Evolutionary conservation across 2,329 filamentous ascomycete genomes (phyloP), one percentile per base, ranked within the genome.

Genomic region (Hymenotorrendiella dingleyae): DNA sequence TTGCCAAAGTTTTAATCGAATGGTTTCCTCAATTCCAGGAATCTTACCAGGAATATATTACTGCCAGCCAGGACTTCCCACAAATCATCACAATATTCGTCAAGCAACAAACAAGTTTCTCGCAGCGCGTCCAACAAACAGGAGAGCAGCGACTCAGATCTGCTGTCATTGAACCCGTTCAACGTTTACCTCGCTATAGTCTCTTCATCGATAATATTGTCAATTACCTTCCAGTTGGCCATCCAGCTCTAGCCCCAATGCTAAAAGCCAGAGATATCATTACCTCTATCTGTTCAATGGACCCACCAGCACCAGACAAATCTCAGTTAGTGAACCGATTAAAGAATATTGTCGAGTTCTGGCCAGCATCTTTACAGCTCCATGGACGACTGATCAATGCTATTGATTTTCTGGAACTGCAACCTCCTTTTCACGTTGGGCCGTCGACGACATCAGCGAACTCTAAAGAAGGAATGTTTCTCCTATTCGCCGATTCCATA

Each of bases 171-270:
- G 93, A 98, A 64, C 93, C 93, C 2, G 90, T 98, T 0, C 93
- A 98, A 64, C 78, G 93, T 40, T 74, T 98, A 40, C 93, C 93
- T 20, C 83, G 93, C 20, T 98, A 98, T 67, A 96, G 88, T 58
- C 72, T 98, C 26, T 84, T 97, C 59, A 97, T 98, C 55, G 93
- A 98, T 67, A 90, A 94, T 58, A 96, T 98, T 59, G 78, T 93
- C 36, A 81, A 83, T 52, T 89, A 85, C 47, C 74, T 97, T 14
- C 90, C 91, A 4, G 78, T 90, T 38, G 81, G 85, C 7, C 90
- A 97, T 61, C 86, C 89, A 3, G 90, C 90, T 0, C 73, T 95
- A 40, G 83, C 85, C 53, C 74, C 76, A 3, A 82, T 98, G 66
- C 76, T 96, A 30, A 90, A 88, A 60, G 90, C 93, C 0, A 78